Percentiles rank a stretch among this genome's conserved stretches.
Conservation (phyloP, 768 basidiomycete species). For the Podaxis sp. region DNA sequence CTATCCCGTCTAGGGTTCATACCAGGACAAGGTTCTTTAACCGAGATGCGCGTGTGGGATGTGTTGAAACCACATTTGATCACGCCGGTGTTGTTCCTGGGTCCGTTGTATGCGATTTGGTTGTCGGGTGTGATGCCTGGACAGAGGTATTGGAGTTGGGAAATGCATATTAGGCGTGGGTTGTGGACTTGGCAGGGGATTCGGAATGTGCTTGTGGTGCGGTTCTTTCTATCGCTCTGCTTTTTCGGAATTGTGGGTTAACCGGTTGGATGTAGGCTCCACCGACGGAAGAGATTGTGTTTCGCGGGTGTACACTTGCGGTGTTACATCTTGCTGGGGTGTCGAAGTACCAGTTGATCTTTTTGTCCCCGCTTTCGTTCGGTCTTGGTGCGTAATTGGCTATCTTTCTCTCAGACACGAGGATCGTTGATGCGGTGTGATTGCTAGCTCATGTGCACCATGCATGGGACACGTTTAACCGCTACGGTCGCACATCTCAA, state of each 20-base stretch:
- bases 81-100: conserved; percentile 72
- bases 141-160: conserved; percentile 49
- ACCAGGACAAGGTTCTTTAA: no score
- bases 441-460: conserved; percentile 86
- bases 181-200: conserved; percentile 57
- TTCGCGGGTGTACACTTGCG: conserved; percentile 80
- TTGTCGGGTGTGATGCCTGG: conserved; percentile 51
- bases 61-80: conserved; percentile 54
- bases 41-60: neutral
- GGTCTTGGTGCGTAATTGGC: conserved; percentile 65
- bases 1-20: conserved; percentile 8
- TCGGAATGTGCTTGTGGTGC: conserved; percentile 65
- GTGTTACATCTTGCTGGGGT: conserved; percentile 68
- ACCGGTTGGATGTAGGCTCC: conserved; percentile 62
- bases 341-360: conserved; percentile 61
- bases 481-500: conserved; percentile 62
- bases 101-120: conserved; percentile 67
- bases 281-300: conserved; percentile 90
- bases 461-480: conserved; percentile 81
- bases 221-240: conserved; percentile 6
- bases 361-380: conserved; percentile 82
- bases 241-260: neutral
- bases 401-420: neutral
- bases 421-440: neutral
- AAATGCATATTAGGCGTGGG: conserved; percentile 34